phyloP scores from a whole-genome alignment of 352 stramenopile species.

The Globisporangium camurandrum region DNA sequence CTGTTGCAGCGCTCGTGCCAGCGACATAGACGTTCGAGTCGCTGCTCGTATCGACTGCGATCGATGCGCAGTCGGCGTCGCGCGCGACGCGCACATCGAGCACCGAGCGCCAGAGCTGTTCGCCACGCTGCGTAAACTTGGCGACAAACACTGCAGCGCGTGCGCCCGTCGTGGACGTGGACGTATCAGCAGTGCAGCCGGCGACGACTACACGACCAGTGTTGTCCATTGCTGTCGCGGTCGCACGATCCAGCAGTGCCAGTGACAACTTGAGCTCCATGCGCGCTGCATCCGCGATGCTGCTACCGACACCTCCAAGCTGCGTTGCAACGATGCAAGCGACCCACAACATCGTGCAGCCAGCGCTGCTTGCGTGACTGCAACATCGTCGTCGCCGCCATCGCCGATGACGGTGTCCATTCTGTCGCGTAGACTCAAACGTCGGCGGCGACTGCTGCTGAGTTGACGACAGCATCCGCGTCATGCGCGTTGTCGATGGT shows the following conservation, averaged over 20 bases:
- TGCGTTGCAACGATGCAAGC: neutral
- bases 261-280: constrained; percentile 1
- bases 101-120: constrained; percentile 7
- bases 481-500: no score
- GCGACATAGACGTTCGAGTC: constrained; percentile 7
- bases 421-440: no score
- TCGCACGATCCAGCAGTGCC: neutral
- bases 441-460: no score
- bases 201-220: constrained; percentile 1
- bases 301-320: neutral
- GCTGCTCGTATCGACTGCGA: neutral
- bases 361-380: neutral
- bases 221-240: neutral
- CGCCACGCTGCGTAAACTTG: constrained; percentile 8
- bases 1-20: neutral
- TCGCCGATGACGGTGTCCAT: no score
- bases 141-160: constrained; percentile 3
- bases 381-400: no score
- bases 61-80: constrained; percentile 1
- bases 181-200: constrained; percentile 1
- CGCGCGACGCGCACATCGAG: neutral
- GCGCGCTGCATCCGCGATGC: neutral
- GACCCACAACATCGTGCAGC: neutral
- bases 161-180: neutral
- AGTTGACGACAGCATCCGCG: no score